phyloP scores from a whole-genome alignment of 2,329 filamentous ascomycete species.

The Clarireedia paspali region DNA sequence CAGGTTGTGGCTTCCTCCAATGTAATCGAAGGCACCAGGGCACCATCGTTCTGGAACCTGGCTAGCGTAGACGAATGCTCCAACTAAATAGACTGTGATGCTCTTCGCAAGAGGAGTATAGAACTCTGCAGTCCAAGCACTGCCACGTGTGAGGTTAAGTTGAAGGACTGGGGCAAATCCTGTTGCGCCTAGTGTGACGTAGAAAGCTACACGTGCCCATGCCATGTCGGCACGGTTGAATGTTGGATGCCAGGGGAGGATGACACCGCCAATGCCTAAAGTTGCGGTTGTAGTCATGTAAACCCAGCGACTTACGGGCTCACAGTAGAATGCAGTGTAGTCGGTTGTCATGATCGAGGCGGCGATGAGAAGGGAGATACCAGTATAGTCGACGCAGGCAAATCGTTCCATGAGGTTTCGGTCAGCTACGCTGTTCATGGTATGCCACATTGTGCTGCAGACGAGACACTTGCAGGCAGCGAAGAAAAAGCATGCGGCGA shows the following conservation, averaged over 20 bases:
- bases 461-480: slow-evolving; percentile 90
- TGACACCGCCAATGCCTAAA: slow-evolving; percentile 78
- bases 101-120: slow-evolving; percentile 85
- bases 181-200: slow-evolving; percentile 76
- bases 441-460: slow-evolving; percentile 96
- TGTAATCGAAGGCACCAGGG: slow-evolving; percentile 90
- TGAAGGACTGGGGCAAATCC: slow-evolving; percentile 87
- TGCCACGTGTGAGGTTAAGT: slow-evolving; percentile 67
- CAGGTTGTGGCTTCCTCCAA: slow-evolving; percentile 92
- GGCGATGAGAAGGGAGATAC: slow-evolving; percentile 89
- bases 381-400: slow-evolving; percentile 96
- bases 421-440: slow-evolving; percentile 94
- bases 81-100: slow-evolving; percentile 74
- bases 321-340: slow-evolving; percentile 98
- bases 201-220: slow-evolving; percentile 88
- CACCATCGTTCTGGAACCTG: slow-evolving; percentile 90
- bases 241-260: slow-evolving; percentile 89
- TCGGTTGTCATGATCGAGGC: slow-evolving; percentile 97
- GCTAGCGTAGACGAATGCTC: slow-evolving; percentile 81
- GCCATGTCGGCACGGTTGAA: slow-evolving; percentile 93
- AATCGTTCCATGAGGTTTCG: slow-evolving; percentile 87
- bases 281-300: slow-evolving; percentile 79
- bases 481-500: slow-evolving; percentile 92
- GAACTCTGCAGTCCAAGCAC: slow-evolving; percentile 78
- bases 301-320: slow-evolving; percentile 74